A percentile compares a stretch with the other conserved stretches of the same genome.
These are phyloP conservation scores for Ogataea angusta DNA, from an alignment of 805 yeast species.

Conservation along the genomic window DNA sequence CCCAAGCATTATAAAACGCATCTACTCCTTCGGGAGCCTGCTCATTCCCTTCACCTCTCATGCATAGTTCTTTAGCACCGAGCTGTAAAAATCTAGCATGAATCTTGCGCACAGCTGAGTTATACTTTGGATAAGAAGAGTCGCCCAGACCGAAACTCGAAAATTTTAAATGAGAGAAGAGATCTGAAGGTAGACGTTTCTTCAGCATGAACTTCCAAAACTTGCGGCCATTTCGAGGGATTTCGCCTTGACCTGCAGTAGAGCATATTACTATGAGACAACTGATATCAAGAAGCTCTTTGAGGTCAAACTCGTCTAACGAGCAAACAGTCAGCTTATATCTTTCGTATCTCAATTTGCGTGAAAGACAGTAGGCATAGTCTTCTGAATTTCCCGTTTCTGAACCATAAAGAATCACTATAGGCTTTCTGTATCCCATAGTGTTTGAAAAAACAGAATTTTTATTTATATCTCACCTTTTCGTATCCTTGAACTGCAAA, in stretches of 20 bases:
- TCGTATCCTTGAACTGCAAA: too few species aligned
- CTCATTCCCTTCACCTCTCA: slow-evolving; percentile 89
- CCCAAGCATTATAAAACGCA: slow-evolving; percentile 75
- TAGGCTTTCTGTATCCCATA: slow-evolving; percentile 23
- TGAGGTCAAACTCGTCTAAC: slow-evolving; percentile 59
- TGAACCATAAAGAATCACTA: slow-evolving; percentile 78
- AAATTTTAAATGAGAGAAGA: slow-evolving; percentile 59
- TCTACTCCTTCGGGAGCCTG: slow-evolving; percentile 74
- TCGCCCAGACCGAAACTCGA: slow-evolving; percentile 92
- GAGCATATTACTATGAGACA: slow-evolving; percentile 64
- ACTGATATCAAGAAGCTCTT: slow-evolving; percentile 46
- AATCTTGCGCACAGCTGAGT: slow-evolving; percentile 81
- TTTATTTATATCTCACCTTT: background rate
- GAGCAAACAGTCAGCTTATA: slow-evolving; percentile 47
- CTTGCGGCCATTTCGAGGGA: slow-evolving; percentile 72
- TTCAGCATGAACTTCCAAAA: slow-evolving; percentile 75
- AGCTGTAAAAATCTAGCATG: slow-evolving; percentile 76
- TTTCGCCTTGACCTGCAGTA: slow-evolving; percentile 94
- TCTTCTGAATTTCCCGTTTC: slow-evolving; percentile 93
- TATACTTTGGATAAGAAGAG: slow-evolving; percentile 83
- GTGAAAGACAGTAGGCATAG: slow-evolving; percentile 63
- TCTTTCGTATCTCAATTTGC: slow-evolving; percentile 51
- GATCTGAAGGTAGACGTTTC: slow-evolving; percentile 55
- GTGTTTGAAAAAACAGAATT: background rate
- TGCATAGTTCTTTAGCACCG: slow-evolving; percentile 71